phyloP scores from a whole-genome alignment of 2,329 filamentous ascomycete genomes.

The Colletotrichum phormii region DNA sequence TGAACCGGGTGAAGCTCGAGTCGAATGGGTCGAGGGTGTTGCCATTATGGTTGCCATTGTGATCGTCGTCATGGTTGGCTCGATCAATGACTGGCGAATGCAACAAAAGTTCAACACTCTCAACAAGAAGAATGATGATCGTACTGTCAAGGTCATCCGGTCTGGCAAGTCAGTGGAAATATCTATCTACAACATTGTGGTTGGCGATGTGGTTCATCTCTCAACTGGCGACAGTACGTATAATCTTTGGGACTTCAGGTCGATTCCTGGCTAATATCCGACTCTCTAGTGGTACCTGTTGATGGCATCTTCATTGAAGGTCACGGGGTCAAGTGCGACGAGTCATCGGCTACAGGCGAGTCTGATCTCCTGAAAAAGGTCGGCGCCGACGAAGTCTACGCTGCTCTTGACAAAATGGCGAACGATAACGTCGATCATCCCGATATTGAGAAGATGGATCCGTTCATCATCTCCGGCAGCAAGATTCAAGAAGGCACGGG shows the following conservation, averaged over 20 bases:
- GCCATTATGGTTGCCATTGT: constrained; percentile 71
- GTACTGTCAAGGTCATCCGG: constrained; percentile 72
- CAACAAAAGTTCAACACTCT: constrained; percentile 70
- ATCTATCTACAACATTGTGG: constrained; percentile 72
- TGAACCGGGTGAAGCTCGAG: constrained; percentile 52
- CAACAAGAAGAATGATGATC: constrained; percentile 69
- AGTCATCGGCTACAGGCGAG: constrained; percentile 77
- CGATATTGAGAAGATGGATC: constrained; percentile 54
- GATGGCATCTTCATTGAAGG: constrained; percentile 75
- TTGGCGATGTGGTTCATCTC: constrained; percentile 75
- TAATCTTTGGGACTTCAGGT: not conserved
- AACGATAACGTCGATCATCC: constrained; percentile 51
- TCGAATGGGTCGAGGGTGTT: constrained; percentile 74
- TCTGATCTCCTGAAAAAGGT: constrained; percentile 77
- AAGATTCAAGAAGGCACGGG: constrained; percentile 67
- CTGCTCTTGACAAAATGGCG: constrained; percentile 62
- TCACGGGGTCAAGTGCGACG: constrained; percentile 75
- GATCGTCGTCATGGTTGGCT: constrained; percentile 70
- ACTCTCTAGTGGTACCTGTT: constrained; percentile 63
- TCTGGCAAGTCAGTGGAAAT: constrained; percentile 71
- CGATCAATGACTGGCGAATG: constrained; percentile 72
- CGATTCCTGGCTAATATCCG: not conserved
- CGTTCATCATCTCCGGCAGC: constrained; percentile 71
- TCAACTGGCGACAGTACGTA: constrained; percentile 68
- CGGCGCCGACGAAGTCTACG: constrained; percentile 67